A percentile compares a stretch with the other conserved stretches of the same genome.
Conservation (phyloP, 805 yeast genomes). For the Lipomyces yamadae region DNA sequence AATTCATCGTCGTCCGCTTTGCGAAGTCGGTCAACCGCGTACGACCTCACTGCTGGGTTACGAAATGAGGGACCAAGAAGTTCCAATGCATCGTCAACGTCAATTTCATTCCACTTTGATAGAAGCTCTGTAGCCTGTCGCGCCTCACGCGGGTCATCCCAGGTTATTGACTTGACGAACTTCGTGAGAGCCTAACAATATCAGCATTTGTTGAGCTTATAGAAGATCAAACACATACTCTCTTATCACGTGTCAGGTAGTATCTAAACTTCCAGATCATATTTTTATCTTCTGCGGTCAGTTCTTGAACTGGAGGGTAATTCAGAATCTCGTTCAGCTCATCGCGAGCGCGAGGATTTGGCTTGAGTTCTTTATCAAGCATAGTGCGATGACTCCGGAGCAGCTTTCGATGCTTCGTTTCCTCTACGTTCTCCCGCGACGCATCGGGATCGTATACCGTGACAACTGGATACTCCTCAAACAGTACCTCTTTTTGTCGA, state of each 20-base stretch:
- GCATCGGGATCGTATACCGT: conserved; percentile 72
- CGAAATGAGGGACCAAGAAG: conserved; percentile 77
- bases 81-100: conserved; percentile 84
- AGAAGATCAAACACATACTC: conserved; percentile 33
- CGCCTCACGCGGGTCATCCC: conserved; percentile 84
- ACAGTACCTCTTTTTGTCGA: conserved; percentile 6
- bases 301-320: conserved; percentile 81
- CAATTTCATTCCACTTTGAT: conserved; percentile 73
- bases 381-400: conserved; percentile 82
- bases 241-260: conserved; percentile 69
- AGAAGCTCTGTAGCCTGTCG: conserved; percentile 76
- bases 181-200: conserved; percentile 62
- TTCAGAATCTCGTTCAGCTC: conserved; percentile 68
- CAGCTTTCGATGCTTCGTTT: conserved; percentile 78
- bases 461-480: conserved; percentile 38
- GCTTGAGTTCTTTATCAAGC: conserved; percentile 83
- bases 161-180: conserved; percentile 82
- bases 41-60: conserved; percentile 73
- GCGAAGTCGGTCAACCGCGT: conserved; percentile 83
- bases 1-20: conserved; percentile 76
- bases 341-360: conserved; percentile 80
- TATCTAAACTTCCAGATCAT: conserved; percentile 90
- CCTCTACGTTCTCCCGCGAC: conserved; percentile 76
- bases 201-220: no score
- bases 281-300: conserved; percentile 82